Evolutionary conservation across 352 stramenopile genomes (phyloP).

Genomic region (Pilasporangium apinafurcum): DNA sequence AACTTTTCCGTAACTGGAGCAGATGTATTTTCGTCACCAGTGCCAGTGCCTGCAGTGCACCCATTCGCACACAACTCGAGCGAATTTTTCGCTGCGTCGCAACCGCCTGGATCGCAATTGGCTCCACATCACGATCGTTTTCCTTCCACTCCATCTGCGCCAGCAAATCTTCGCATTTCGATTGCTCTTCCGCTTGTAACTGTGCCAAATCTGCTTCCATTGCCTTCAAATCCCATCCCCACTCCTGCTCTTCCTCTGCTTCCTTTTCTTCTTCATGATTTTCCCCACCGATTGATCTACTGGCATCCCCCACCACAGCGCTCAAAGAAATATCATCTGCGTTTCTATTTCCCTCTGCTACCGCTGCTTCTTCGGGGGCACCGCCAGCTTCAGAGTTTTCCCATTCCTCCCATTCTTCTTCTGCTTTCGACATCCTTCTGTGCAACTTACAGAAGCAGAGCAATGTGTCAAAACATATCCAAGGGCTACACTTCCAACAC

Average conservation of each 20-base stretch:
- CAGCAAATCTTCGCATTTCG: neutral
- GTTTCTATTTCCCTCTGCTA: neutral
- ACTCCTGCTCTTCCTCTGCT: neutral
- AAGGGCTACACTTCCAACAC: no score
- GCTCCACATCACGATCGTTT: neutral
- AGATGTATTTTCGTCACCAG: conserved; percentile 35
- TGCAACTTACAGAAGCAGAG: no score
- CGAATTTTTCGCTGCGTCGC: conserved; percentile 1
- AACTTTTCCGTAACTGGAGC: conserved; percentile 15
- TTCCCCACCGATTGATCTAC: no score
- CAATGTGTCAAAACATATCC: no score
- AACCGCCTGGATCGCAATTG: conserved; percentile 5
- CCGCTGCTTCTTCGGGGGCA: neutral
- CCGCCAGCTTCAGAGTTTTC: conserved; percentile 15
- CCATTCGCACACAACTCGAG: conserved; percentile 4
- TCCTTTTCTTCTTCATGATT: neutral
- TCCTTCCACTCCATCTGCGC: neutral
- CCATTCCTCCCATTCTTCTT: conserved; percentile 50
- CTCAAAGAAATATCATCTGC: neutral
- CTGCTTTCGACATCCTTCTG: no score
- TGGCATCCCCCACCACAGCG: no score
- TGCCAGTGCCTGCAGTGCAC: conserved; percentile 23
- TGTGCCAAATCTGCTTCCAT: conserved; percentile 4
- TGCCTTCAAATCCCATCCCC: conserved; percentile 2
- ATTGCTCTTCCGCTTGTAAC: neutral